Percentiles rank a stretch among this genome's conserved stretches.
These are phyloP conservation scores for Thermoascus crustaceus DNA, from an alignment of 2,329 filamentous ascomycete genomes.

Conservation along the genomic window DNA sequence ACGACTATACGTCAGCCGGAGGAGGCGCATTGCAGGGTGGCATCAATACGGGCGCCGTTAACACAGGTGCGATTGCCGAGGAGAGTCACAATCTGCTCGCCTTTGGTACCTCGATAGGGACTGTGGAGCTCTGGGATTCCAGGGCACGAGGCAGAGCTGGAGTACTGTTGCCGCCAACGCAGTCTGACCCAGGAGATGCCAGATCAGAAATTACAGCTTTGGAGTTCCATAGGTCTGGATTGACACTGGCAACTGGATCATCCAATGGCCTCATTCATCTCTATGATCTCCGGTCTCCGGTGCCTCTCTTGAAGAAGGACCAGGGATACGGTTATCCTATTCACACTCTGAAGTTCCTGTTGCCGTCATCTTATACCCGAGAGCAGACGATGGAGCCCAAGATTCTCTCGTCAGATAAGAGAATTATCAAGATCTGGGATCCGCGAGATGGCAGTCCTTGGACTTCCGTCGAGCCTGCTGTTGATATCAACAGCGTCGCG, in stretches of 20 bases:
- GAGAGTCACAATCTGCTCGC: constrained; percentile 81
- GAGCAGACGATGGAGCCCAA: constrained; percentile 63
- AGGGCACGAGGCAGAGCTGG: constrained; percentile 75
- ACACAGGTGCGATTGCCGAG: constrained; percentile 78
- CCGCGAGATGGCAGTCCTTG: constrained; percentile 73
- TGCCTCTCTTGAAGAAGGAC: constrained; percentile 81
- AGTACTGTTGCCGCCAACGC: constrained; percentile 54
- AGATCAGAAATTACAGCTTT: constrained; percentile 70
- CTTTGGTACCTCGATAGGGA: constrained; percentile 91
- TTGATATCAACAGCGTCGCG: constrained; percentile 89
- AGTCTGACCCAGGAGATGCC: constrained; percentile 29
- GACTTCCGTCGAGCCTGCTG: constrained; percentile 90
- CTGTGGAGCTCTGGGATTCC: constrained; percentile 94
- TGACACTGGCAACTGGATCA: constrained; percentile 80
- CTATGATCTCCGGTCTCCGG: constrained; percentile 83
- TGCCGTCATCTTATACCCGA: constrained; percentile 59
- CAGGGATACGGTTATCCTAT: constrained; percentile 93
- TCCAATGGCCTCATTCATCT: constrained; percentile 80
- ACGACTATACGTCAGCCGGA: constrained; percentile 59
- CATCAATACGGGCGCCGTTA: constrained; percentile 76
- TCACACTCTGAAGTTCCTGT: constrained; percentile 66
- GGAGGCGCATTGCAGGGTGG: constrained; percentile 77
- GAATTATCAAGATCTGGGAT: constrained; percentile 97
- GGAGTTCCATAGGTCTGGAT: constrained; percentile 73
- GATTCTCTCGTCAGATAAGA: constrained; percentile 84